Conservation (phyloP, 768 basidiomycete species). For the Russula brevipes region DNA sequence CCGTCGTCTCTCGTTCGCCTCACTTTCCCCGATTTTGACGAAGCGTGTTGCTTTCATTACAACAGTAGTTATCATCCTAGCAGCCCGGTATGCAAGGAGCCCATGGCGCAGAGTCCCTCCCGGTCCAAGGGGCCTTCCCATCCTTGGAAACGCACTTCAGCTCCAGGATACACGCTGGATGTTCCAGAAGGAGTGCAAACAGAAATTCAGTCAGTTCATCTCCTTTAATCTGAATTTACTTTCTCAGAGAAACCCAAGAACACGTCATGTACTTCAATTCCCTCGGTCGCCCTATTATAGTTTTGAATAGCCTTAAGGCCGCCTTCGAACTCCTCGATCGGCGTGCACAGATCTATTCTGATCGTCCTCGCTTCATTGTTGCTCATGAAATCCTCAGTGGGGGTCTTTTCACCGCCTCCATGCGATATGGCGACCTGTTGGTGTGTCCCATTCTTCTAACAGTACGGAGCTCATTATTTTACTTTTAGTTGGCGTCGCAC, state of each 20-base stretch:
- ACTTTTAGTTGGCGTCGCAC: constrained; percentile 10
- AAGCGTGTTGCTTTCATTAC: neutral
- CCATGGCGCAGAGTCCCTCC: neutral
- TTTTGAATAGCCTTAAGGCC: constrained; percentile 32
- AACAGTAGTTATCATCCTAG: neutral
- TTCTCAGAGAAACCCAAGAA: neutral
- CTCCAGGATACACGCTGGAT: constrained; percentile 1
- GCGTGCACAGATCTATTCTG: constrained; percentile 29
- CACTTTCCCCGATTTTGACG: neutral
- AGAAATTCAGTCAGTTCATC: too few species aligned
- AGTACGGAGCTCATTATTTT: neutral
- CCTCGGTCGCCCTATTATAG: constrained; percentile 22
- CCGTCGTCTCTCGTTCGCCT: too few species aligned
- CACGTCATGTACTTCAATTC: constrained; percentile 9
- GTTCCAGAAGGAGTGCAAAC: neutral
- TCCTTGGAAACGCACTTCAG: constrained; percentile 2
- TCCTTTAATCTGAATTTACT: too few species aligned
- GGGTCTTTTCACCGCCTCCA: constrained; percentile 29
- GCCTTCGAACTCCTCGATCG: constrained; percentile 39
- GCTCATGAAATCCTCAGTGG: constrained; percentile 33
- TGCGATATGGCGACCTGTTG: constrained; percentile 28
- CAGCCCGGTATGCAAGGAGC: neutral
- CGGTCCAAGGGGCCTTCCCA: neutral
- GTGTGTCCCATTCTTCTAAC: neutral
- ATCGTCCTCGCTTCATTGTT: constrained; percentile 30